Evolutionary conservation across 1,139 yeast genomes (phyloP).

Genomic region (Debaryomyces udenii): DNA sequence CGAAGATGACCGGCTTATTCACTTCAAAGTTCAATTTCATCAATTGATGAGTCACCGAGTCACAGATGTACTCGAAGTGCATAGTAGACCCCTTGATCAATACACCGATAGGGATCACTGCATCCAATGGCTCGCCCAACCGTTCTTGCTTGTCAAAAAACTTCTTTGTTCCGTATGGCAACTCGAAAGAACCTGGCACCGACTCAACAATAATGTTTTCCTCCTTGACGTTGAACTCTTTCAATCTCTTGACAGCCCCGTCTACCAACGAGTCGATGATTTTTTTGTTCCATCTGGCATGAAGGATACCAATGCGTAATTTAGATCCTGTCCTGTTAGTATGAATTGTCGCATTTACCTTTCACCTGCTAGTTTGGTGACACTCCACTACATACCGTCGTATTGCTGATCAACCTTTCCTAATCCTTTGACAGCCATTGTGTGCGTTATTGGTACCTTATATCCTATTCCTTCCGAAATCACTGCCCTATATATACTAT

Average conservation of each 20-base stretch:
- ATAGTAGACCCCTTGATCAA: slow-evolving; percentile 94
- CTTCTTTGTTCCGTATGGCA: slow-evolving; percentile 76
- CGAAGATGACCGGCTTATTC: slow-evolving; percentile 83
- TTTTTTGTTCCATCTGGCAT: slow-evolving; percentile 90
- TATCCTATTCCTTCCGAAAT: too few species aligned
- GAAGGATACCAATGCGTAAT: slow-evolving; percentile 80
- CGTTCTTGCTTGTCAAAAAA: slow-evolving; percentile 51
- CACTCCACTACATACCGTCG: slow-evolving; percentile 52
- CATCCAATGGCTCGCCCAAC: slow-evolving; percentile 65
- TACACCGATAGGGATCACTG: slow-evolving; percentile 90
- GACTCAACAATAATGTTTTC: slow-evolving; percentile 79
- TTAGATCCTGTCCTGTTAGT: slow-evolving; percentile 46
- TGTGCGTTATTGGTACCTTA: slow-evolving; percentile 10
- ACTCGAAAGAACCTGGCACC: slow-evolving; percentile 93
- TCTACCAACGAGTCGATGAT: slow-evolving; percentile 79
- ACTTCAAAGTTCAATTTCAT: slow-evolving; percentile 79
- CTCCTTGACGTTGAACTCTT: slow-evolving; percentile 67
- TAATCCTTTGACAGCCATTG: slow-evolving; percentile 79
- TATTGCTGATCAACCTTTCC: slow-evolving; percentile 73
- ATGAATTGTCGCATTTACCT: not conserved
- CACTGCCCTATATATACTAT: not conserved
- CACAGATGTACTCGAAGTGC: slow-evolving; percentile 98
- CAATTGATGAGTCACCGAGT: slow-evolving; percentile 80
- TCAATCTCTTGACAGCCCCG: slow-evolving; percentile 70
- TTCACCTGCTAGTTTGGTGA: too few species aligned